Base-by-base conservation (phyloP, 805 yeast species). In the Schwanniomyces pseudopolymorphus region DNA sequence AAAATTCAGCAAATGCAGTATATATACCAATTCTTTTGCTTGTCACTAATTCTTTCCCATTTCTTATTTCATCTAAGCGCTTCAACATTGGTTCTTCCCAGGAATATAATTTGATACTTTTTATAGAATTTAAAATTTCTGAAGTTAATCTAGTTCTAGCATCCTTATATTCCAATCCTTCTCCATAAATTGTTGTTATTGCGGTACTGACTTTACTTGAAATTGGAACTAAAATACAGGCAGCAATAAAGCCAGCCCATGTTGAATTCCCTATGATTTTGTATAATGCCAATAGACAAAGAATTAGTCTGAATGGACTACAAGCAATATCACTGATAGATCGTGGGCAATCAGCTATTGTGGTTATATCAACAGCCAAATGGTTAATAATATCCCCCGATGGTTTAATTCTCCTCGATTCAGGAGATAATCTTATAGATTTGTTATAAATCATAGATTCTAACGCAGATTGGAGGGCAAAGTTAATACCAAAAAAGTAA, bases 71-170 rank as follows among this genome's bases (percentile, higher is more conserved):
- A 42, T 53, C 55, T 33, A 71, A 58, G 40, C 63, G 60, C 26
- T 57, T 52, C 47, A 70, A 52, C 71, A 70, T 69, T 19, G 75
- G 75, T 26, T 51, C 50, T 48, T 71, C 76, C 76, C 76, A 71
- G 2, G 75, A 64, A 49, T 70, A 71, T 33, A 71, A 61, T 50
- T 71, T 71, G 54, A 71, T 59, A 40, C 69, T 64, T 48, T 70
- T 71, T 27, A 69, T 64, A 7, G 74, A 60, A 44, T 57, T 60
- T 44, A 71, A 61, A 40, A 71, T 67, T 49, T 71, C 76, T 24
- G 66, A 63, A 46, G 67, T 68, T 44, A 70, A 57, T 19, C 66
- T 59, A 3, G 71, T 64, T 54, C 77, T 58, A 24, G 59, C 58
- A 48, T 71, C 77, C 51, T 63, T 70, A 47, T 58, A 58, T 45